phyloP scores from a whole-genome alignment of 2,329 filamentous ascomycete genomes.

The Colletotrichum falcatum region DNA sequence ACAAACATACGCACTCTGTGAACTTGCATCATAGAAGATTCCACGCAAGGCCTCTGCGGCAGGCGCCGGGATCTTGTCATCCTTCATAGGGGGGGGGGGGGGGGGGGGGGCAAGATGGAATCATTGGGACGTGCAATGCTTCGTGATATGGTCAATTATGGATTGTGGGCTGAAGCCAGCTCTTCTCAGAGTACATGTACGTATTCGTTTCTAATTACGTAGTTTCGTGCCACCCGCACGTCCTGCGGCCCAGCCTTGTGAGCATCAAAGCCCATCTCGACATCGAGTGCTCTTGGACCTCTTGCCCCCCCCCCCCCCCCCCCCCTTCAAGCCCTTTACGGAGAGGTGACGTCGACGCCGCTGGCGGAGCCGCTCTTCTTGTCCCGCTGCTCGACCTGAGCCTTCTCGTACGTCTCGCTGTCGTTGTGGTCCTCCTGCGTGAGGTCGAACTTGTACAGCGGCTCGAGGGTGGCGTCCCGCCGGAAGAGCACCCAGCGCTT shows the following conservation, averaged over 20 bases:
- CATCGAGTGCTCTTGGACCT: not conserved
- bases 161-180: slow-evolving; percentile 14
- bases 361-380: slow-evolving; percentile 27
- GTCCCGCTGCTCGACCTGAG: slow-evolving; percentile 54
- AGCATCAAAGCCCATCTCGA: not conserved
- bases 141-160: slow-evolving; percentile 12
- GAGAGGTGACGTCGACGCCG: slow-evolving; percentile 3
- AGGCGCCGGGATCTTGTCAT: slow-evolving; percentile 11
- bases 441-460: slow-evolving; percentile 57
- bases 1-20: not conserved
- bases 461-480: slow-evolving; percentile 52
- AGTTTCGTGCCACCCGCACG: slow-evolving; percentile 16
- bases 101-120: not conserved
- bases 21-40: not conserved
- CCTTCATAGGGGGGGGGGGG: slow-evolving; percentile 10
- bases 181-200: not conserved
- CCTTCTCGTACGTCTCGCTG: slow-evolving; percentile 53
- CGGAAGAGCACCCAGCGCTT: slow-evolving; percentile 47
- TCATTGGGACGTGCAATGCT: slow-evolving; percentile 2
- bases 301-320: not conserved
- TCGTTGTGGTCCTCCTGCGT: slow-evolving; percentile 45
- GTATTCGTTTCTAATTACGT: slow-evolving; percentile 26
- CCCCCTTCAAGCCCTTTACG: not conserved
- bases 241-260: slow-evolving; percentile 10
- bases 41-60: not conserved